These are phyloP conservation scores for Aspergillus unguis DNA, from an alignment of 2,329 filamentous ascomycete genomes.

Conservation along the genomic window DNA sequence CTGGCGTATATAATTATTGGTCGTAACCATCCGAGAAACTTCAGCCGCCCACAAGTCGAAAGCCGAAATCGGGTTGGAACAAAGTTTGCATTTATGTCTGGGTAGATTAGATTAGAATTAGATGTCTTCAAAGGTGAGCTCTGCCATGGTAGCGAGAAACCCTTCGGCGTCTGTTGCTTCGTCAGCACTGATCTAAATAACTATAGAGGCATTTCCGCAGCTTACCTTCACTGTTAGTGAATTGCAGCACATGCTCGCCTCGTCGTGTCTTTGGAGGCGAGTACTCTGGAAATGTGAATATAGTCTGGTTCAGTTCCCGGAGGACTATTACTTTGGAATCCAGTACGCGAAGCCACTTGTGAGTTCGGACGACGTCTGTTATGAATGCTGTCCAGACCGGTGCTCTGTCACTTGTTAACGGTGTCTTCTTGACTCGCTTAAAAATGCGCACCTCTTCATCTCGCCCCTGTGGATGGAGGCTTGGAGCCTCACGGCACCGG, in stretches of 20 bases:
- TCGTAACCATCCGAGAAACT: not conserved
- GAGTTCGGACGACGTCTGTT: slow-evolving; percentile 46
- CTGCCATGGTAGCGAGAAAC: slow-evolving; percentile 35
- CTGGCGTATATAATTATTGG: not conserved
- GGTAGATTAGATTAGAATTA: not conserved
- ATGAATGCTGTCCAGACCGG: slow-evolving; percentile 62
- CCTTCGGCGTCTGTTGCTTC: slow-evolving; percentile 35
- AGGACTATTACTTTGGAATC: slow-evolving; percentile 46
- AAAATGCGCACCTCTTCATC: slow-evolving; percentile 41
- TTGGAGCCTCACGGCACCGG: slow-evolving; percentile 54
- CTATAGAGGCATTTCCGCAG: not conserved
- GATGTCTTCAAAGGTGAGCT: slow-evolving; percentile 20
- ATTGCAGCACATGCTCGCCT: slow-evolving; percentile 42
- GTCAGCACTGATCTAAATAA: slow-evolving; percentile 8
- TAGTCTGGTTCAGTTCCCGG: slow-evolving; percentile 50
- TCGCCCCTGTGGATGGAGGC: slow-evolving; percentile 54
- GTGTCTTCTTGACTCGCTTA: not conserved
- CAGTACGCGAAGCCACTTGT: slow-evolving; percentile 48
- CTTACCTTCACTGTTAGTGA: slow-evolving; percentile 33
- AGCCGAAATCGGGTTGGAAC: no score
- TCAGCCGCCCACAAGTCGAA: no score
- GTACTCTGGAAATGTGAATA: slow-evolving; percentile 53
- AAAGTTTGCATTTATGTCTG: no score
- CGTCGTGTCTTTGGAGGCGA: slow-evolving; percentile 33
- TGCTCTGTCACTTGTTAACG: slow-evolving; percentile 34